Conservation (phyloP, 1,284 basidiomycete species). For the Cutaneotrichosporon mucoides region DNA sequence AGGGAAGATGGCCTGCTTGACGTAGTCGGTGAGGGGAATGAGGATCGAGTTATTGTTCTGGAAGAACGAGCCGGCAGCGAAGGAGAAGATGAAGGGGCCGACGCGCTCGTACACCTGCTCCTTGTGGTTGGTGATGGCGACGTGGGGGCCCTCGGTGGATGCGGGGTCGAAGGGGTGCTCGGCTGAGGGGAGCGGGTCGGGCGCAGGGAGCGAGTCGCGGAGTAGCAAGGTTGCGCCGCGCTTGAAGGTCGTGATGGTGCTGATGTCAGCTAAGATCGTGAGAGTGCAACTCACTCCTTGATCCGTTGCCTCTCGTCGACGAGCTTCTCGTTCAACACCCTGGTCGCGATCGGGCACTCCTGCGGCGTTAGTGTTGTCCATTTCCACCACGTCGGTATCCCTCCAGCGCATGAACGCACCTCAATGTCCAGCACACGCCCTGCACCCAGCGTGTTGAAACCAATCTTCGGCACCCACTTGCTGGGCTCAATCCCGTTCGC, state of each 20-base stretch:
- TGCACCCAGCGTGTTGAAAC: slow-evolving; percentile 79
- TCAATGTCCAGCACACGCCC: slow-evolving; percentile 87
- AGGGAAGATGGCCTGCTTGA: slow-evolving; percentile 67
- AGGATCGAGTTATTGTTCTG: slow-evolving; percentile 97
- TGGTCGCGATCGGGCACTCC: slow-evolving; percentile 91
- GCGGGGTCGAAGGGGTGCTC: slow-evolving; percentile 31
- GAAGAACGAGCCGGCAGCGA: slow-evolving; percentile 86
- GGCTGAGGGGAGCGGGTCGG: slow-evolving; percentile 29
- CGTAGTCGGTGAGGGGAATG: slow-evolving; percentile 73
- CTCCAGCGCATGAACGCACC: slow-evolving; percentile 52
- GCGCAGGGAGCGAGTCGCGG: slow-evolving; percentile 68
- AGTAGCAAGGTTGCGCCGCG: slow-evolving; percentile 87
- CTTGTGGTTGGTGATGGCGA: slow-evolving; percentile 81
- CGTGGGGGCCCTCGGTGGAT: slow-evolving; percentile 49
- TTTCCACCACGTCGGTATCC: too few relatives aligned
- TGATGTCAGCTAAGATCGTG: slow-evolving; percentile 37
- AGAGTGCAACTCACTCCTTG: slow-evolving; percentile 56
- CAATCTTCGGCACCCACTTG: slow-evolving; percentile 54
- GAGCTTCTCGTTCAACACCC: slow-evolving; percentile 70
- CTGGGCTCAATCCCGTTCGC: not conserved
- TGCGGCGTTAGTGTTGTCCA: slow-evolving; percentile 33
- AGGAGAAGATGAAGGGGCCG: slow-evolving; percentile 76
- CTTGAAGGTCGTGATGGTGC: slow-evolving; percentile 75
- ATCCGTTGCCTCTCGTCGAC: slow-evolving; percentile 63
- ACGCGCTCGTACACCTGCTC: slow-evolving; percentile 78